phyloP scores from a whole-genome alignment of 768 basidiomycete species.

The Tremella fuciformis region DNA sequence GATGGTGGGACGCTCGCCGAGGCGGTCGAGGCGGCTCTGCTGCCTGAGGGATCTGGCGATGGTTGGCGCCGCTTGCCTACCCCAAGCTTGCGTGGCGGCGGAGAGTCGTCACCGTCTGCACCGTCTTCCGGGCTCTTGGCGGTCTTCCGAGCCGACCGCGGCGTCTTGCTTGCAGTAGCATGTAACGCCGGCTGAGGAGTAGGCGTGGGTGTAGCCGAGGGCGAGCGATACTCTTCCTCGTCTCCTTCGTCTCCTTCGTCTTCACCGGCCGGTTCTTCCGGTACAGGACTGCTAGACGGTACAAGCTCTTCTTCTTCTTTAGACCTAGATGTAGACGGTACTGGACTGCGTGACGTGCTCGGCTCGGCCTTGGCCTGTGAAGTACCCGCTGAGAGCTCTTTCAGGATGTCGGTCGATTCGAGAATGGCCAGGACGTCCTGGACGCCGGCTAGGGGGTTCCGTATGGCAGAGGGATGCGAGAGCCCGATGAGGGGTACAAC shows the following conservation, averaged over 20 bases:
- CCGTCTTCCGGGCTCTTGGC: background rate
- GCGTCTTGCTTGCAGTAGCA: background rate
- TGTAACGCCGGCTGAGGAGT: conserved; percentile 1
- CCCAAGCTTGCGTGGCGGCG: too few species aligned
- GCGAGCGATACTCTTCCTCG: conserved; percentile 5
- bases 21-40: background rate
- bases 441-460: background rate
- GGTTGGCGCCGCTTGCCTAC: background rate
- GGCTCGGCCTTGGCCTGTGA: background rate
- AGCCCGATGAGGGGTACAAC: conserved; percentile 14
- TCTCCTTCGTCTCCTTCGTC: conserved; percentile 13
- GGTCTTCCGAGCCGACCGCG: too few species aligned
- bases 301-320: background rate
- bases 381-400: background rate
- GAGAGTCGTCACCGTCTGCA: background rate
- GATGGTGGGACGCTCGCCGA: background rate
- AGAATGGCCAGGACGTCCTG: background rate
- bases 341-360: background rate
- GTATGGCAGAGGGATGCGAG: background rate
- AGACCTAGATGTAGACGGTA: background rate
- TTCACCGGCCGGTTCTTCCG: too few species aligned
- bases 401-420: background rate
- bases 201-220: background rate
- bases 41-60: conserved; percentile 3
- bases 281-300: too few species aligned